phyloP scores from a whole-genome alignment of 768 basidiomycete species.

The Roridomyces roridus region DNA sequence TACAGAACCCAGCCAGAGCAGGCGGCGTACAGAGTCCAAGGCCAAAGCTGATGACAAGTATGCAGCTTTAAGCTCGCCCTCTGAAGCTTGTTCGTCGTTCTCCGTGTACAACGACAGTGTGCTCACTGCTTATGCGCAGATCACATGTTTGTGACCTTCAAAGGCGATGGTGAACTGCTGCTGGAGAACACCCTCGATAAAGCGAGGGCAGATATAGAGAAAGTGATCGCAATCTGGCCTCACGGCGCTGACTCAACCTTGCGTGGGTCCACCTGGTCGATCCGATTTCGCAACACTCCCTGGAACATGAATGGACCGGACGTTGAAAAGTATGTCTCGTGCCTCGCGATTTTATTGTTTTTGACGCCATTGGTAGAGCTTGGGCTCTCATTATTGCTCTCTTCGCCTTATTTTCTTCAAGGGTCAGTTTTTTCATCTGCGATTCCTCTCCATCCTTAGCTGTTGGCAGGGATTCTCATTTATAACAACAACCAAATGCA shows the following conservation, averaged over 20 bases:
- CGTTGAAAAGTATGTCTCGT: slow-evolving; percentile 51
- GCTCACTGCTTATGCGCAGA: slow-evolving; percentile 44
- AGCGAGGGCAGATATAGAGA: slow-evolving; percentile 64
- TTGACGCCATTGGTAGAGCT: slow-evolving; percentile 45
- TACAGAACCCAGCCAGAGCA: slow-evolving; percentile 35
- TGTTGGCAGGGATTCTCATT: slow-evolving; percentile 72
- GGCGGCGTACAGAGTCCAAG: slow-evolving; percentile 51
- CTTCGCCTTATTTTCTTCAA: slow-evolving; percentile 63
- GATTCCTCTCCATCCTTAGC: slow-evolving; percentile 17
- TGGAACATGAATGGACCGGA: slow-evolving; percentile 69
- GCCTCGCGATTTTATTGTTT: neutral
- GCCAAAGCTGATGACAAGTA: slow-evolving; percentile 25
- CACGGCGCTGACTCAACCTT: slow-evolving; percentile 59
- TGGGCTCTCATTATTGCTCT: slow-evolving; percentile 65
- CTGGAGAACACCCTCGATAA: slow-evolving; percentile 56
- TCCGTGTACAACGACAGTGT: neutral
- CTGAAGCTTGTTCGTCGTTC: slow-evolving; percentile 17
- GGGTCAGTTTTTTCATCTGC: slow-evolving; percentile 46
- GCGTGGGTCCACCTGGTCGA: slow-evolving; percentile 56
- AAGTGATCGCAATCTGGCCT: slow-evolving; percentile 68
- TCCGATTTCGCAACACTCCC: slow-evolving; percentile 70
- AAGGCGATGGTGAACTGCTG: slow-evolving; percentile 67
- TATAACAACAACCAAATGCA: slow-evolving; percentile 64
- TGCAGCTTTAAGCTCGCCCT: slow-evolving; percentile 37
- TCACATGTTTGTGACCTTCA: slow-evolving; percentile 76